Base-by-base conservation (phyloP, 805 yeast genomes). In the Metschnikowia orientalis region DNA sequence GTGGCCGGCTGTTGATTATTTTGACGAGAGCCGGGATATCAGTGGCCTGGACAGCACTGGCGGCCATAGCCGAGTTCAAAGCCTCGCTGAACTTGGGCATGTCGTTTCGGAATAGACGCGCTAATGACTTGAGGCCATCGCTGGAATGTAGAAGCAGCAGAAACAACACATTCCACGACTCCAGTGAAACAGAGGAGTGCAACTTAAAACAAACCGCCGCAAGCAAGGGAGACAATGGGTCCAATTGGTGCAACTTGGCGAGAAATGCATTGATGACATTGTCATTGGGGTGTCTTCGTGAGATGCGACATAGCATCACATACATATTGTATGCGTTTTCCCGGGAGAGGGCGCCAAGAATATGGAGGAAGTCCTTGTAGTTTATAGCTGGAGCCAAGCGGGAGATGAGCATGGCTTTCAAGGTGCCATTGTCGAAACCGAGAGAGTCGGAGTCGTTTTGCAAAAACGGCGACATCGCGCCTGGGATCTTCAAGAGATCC, bases 401-500 rank as follows among this genome's bases (percentile, higher is more conserved):
- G 11, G 10, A 10, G 17, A 27, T 19, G 6, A 23, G 8, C 25
- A 18, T 17, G 9, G 11, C 12, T 8, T 16, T 15, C 5, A 29
- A 12, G 10, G 12, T 15, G n/a, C n/a, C n/a, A n/a, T n/a, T n/a
- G n/a, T n/a, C n/a, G n/a, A n/a, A n/a, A n/a, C n/a, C n/a, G n/a
- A n/a, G n/a, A n/a, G n/a, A n/a, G n/a, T n/a, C n/a, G n/a, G n/a
- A n/a, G n/a, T n/a, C n/a, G n/a, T n/a, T n/a, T 3, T 22, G 9
- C 10, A 25, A 15, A 6, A 26, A 25, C 11, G 21, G 32, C 11
- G 7, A 29, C 9, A 29, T 9, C n/a, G 23, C 21, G 15, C 32
- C 32, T 10, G 26, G 26, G 16, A 29, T 17, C 10, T 29, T 22
- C n/a, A n/a, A n/a, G n/a, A n/a, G n/a, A n/a, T n/a, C n/a, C n/a